A percentile compares a stretch with the other conserved stretches of the same genome.
Evolutionary conservation across 257 asterid species (phyloP).

Genomic region (Eucommia ulmoides): DNA sequence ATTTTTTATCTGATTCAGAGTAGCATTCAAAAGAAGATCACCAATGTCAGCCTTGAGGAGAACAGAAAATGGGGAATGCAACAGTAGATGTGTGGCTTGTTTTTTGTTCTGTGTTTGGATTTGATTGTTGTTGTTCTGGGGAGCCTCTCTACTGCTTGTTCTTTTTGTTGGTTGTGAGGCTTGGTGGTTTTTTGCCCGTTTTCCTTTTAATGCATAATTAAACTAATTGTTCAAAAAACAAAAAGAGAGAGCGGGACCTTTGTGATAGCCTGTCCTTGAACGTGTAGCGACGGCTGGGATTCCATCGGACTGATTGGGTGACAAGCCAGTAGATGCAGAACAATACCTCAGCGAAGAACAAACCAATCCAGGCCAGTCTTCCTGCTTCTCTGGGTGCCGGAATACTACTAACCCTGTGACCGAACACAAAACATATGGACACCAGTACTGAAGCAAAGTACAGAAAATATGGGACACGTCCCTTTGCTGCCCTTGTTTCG

Average conservation of each 20-base stretch:
- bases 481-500: conserved; percentile 14
- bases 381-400: conserved; percentile 7
- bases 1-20: too few relatives aligned
- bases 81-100: too few relatives aligned
- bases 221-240: too few relatives aligned
- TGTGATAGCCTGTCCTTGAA: conserved; percentile 21
- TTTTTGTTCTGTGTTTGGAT: too few relatives aligned
- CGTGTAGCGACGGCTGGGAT: conserved; percentile 16
- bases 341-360: conserved; percentile 19
- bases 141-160: too few relatives aligned
- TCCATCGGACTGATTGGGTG: conserved; percentile 16
- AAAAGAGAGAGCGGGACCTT: conserved; percentile 7
- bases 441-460: conserved; percentile 10
- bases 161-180: too few relatives aligned
- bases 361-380: conserved; percentile 17
- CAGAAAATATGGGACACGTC: conserved; percentile 10
- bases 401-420: conserved; percentile 14
- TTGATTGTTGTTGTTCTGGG: too few relatives aligned
- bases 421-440: conserved; percentile 7
- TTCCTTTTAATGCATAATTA: too few relatives aligned
- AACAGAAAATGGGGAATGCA: too few relatives aligned
- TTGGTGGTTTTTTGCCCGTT: too few relatives aligned
- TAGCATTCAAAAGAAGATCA: too few relatives aligned
- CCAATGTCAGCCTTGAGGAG: too few relatives aligned
- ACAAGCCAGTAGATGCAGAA: conserved; percentile 14